Base-by-base conservation (phyloP, 495 filamentous ascomycete species). In the Venustampulla echinocandica region DNA sequence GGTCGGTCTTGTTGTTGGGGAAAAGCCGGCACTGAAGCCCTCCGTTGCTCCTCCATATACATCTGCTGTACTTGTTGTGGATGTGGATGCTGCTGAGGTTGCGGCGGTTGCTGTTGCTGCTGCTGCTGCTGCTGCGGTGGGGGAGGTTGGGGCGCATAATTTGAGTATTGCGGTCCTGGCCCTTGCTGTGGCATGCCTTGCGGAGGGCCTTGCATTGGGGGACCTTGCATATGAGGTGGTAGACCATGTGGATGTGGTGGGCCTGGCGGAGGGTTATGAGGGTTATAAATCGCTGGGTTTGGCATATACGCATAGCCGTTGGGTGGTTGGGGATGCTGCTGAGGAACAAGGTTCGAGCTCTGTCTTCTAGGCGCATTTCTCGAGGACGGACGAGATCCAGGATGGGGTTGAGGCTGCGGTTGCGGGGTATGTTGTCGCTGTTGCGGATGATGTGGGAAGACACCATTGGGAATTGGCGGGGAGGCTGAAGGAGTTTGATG, bases 251-350 rank as follows among this genome's bases (percentile, higher is more conserved):
- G 58, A 46, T 67, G 58, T 53, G 71, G 65, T 11, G 64, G 62
- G 53, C 68, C 69, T 39, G 65, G 52, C 34, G 67, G 62, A 21
- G 64, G 63, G 41, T 76, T 73, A 54, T 87, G 87, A 6, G 80
- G 79, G 58, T 87, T 87, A 62, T 90, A 94, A 54, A 95, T 82
- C 20, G 86, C 77, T 2, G 85, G 81, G 53, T 92, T 86, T 7
- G 85, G 75, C 75, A 93, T 87, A 60, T 90, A 94, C 14, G 81
- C 75, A 64, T 79, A 92, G 37, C 82, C 84, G 66, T 90, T 90
- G 45, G 79, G 76, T 15, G 80, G 76, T 33, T 81, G 81, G 22
- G 81, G 75, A 34, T 52, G 74, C 58, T 47, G 76, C 63, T 79
- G 83, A 13, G 81, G 77, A 9, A 77, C 77, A 47, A 88, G 79